A percentile compares a stretch with the other conserved stretches of the same genome.
Conservation (phyloP, 805 yeast species). For the Brettanomyces nanus region DNA sequence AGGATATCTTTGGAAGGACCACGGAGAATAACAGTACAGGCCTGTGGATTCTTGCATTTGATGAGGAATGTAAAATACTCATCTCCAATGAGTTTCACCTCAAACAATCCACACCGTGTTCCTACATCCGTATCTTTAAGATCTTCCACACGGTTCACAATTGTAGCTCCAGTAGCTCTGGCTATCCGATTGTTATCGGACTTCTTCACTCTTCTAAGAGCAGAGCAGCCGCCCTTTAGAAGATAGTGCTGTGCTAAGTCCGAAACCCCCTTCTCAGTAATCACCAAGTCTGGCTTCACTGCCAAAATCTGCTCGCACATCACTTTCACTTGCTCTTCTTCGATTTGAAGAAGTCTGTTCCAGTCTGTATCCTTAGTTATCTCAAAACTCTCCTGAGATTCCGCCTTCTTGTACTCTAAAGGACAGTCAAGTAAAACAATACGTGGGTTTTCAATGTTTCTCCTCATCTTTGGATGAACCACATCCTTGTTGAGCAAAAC, state of each 20-base stretch:
- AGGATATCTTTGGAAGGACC: slow-evolving; percentile 97
- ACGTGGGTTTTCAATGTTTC: slow-evolving; percentile 82
- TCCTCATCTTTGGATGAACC: slow-evolving; percentile 97
- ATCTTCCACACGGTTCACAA: slow-evolving; percentile 93
- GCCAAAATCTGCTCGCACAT: slow-evolving; percentile 80
- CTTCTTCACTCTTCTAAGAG: slow-evolving; percentile 88
- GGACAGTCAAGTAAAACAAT: slow-evolving; percentile 91
- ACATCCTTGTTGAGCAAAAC: slow-evolving; percentile 92
- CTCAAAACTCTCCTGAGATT: slow-evolving; percentile 96
- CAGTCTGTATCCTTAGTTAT: slow-evolving; percentile 94
- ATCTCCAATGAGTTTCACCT: slow-evolving; percentile 93
- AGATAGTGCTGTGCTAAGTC: slow-evolving; percentile 96
- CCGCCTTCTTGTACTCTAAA: slow-evolving; percentile 96
- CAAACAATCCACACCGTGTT: slow-evolving; percentile 79
- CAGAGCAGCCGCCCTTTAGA: slow-evolving; percentile 87
- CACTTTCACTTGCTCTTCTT: slow-evolving; percentile 89
- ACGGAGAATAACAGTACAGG: slow-evolving; percentile 86
- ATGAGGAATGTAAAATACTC: slow-evolving; percentile 87
- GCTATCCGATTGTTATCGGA: slow-evolving; percentile 95
- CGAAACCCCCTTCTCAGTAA: slow-evolving; percentile 97
- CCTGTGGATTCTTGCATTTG: slow-evolving; percentile 77
- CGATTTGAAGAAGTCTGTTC: slow-evolving; percentile 90
- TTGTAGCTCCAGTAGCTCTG: slow-evolving; percentile 95
- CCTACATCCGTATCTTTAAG: slow-evolving; percentile 88
- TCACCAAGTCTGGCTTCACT: slow-evolving; percentile 86